phyloP scores from a whole-genome alignment of 2,329 filamentous ascomycete genomes.

The Plectosphaerella cucumerina region DNA sequence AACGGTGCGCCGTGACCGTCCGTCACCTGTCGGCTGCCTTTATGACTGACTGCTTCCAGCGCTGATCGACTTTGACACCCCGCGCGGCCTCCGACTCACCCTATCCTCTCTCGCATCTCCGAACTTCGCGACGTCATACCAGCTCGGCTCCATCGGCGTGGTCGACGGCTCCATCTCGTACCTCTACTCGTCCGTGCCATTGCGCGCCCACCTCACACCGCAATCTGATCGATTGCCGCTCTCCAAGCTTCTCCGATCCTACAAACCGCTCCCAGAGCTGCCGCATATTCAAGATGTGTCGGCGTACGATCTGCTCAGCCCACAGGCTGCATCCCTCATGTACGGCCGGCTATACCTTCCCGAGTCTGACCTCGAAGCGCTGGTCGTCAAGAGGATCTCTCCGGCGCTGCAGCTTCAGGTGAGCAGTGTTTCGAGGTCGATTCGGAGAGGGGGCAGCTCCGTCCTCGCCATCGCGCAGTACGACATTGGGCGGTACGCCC shows the following conservation, averaged over 20 bases:
- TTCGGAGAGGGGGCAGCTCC: constrained; percentile 71
- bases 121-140: constrained; percentile 92
- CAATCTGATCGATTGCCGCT: constrained; percentile 74
- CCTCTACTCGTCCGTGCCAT: constrained; percentile 82
- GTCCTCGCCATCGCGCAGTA: constrained; percentile 72
- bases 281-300: constrained; percentile 16
- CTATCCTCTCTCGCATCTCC: constrained; percentile 88
- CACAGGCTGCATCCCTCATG: constrained; percentile 51
- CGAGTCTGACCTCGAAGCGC: constrained; percentile 77
- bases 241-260: constrained; percentile 74
- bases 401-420: constrained; percentile 76
- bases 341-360: constrained; percentile 81
- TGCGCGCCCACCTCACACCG: constrained; percentile 59
- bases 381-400: constrained; percentile 75
- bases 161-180: constrained; percentile 98
- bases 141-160: constrained; percentile 80
- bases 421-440: constrained; percentile 70
- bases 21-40: not conserved
- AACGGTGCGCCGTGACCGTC: constrained; percentile 54
- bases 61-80: constrained; percentile 83
- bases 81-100: constrained; percentile 77
- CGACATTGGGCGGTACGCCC: constrained; percentile 80
- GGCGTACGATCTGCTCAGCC: constrained; percentile 3
- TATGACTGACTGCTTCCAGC: constrained; percentile 40
- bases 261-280: constrained; percentile 71